These are phyloP conservation scores for Pseudocohnilembus persalinus DNA, from an alignment of 169 alveolate species.

Conservation along the genomic window DNA sequence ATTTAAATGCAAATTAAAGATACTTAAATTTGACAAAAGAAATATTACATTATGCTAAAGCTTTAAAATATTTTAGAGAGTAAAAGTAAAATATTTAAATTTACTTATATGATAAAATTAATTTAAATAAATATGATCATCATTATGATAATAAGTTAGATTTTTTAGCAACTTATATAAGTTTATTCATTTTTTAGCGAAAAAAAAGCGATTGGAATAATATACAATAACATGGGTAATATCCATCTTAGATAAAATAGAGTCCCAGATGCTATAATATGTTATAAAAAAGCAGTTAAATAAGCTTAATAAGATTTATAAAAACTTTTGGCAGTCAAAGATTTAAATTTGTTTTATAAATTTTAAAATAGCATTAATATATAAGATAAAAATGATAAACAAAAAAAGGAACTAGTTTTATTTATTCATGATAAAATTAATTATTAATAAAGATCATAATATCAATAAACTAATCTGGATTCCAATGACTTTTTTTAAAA, in stretches of 20 bases:
- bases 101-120: too few species aligned
- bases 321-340: too few species aligned
- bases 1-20: neutral
- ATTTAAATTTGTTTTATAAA: too few species aligned
- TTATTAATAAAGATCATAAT: neutral
- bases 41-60: neutral
- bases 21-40: neutral
- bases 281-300: neutral
- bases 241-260: neutral
- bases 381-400: too few species aligned
- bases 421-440: neutral
- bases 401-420: neutral
- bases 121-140: too few species aligned
- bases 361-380: neutral
- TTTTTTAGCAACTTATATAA: too few species aligned
- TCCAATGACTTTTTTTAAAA: too few species aligned
- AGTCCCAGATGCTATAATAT: neutral
- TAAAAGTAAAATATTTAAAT: neutral
- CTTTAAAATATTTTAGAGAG: neutral
- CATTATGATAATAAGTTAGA: too few species aligned
- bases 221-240: neutral
- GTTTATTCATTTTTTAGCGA: neutral
- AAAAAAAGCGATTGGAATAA: neutral
- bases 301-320: neutral
- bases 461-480: neutral